phyloP scores from a whole-genome alignment of 1,284 basidiomycete species.

The Sutorius eximius region DNA sequence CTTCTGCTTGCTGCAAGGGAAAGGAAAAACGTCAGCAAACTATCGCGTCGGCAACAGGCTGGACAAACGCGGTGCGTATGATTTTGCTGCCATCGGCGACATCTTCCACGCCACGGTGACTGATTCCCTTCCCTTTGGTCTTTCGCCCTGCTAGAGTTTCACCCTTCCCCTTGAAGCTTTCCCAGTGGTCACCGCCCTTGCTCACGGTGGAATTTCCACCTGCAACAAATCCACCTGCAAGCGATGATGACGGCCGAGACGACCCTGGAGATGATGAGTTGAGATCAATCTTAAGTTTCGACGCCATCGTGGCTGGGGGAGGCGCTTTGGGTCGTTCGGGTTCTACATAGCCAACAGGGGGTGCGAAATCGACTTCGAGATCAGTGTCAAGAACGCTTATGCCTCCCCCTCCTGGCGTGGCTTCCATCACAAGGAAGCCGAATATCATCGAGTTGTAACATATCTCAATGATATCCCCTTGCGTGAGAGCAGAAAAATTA shows the following conservation, averaged over 20 bases:
- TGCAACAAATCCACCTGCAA: conserved; percentile 65
- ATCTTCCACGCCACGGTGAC: conserved; percentile 76
- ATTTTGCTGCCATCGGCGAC: conserved; percentile 86
- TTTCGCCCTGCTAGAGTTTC: conserved; percentile 85
- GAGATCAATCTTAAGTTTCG: conserved; percentile 93
- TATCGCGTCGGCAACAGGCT: neutral
- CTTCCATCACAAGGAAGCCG: conserved; percentile 95
- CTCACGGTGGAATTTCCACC: conserved; percentile 53
- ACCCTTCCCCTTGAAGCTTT: conserved; percentile 92
- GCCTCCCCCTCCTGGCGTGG: conserved; percentile 82
- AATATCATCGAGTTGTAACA: conserved; percentile 92
- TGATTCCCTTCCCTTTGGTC: conserved; percentile 91
- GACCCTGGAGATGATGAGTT: conserved; percentile 79
- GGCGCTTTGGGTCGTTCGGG: conserved; percentile 83
- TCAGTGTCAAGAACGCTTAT: conserved; percentile 95
- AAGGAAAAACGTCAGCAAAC: conserved; percentile 12
- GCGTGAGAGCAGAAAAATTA: conserved; percentile 89
- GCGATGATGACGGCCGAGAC: conserved; percentile 75
- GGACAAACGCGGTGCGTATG: conserved; percentile 79
- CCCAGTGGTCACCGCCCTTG: conserved; percentile 79
- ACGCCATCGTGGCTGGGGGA: conserved; percentile 91
- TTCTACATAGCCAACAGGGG: conserved; percentile 83
- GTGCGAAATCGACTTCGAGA: conserved; percentile 86
- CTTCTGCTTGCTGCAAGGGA: conserved; percentile 64
- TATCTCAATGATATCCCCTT: conserved; percentile 92